Evolutionary conservation across 78 protist genomes (phyloP).

Genomic region (Bodo saltans): DNA sequence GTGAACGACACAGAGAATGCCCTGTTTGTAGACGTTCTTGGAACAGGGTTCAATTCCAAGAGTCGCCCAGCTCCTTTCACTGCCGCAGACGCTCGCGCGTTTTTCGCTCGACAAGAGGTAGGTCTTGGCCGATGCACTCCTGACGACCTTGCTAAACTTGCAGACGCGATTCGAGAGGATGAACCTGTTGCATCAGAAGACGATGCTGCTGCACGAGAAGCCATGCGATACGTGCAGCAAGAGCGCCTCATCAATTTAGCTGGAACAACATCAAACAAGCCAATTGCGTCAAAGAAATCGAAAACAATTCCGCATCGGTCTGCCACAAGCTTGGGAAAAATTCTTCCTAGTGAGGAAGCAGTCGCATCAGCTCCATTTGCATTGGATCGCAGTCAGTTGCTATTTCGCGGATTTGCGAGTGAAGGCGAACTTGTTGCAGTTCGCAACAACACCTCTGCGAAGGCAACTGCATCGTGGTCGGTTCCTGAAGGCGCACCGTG

Average conservation of each 20-base stretch:
- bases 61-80: slow-evolving; percentile 1
- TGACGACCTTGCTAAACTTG: background rate
- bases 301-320: too few species aligned
- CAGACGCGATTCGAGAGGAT: background rate
- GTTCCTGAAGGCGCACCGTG: background rate
- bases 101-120: background rate
- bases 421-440: background rate
- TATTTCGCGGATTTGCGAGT: too few species aligned
- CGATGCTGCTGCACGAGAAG: background rate
- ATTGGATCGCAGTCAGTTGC: too few species aligned
- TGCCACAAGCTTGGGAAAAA: too few species aligned
- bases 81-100: background rate
- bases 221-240: too few species aligned
- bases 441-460: slow-evolving; percentile 6
- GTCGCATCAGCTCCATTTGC: too few species aligned
- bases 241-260: too few species aligned
- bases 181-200: background rate
- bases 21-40: slow-evolving; percentile 1
- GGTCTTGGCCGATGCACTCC: slow-evolving; percentile 1
- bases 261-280: too few species aligned
- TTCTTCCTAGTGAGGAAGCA: too few species aligned
- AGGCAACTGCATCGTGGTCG: slow-evolving; percentile 18
- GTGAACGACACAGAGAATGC: background rate
- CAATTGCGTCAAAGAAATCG: too few species aligned
- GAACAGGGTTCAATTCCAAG: background rate